Conservation (phyloP, 2,329 filamentous ascomycete genomes). For the Colletotrichum noveboracense region DNA sequence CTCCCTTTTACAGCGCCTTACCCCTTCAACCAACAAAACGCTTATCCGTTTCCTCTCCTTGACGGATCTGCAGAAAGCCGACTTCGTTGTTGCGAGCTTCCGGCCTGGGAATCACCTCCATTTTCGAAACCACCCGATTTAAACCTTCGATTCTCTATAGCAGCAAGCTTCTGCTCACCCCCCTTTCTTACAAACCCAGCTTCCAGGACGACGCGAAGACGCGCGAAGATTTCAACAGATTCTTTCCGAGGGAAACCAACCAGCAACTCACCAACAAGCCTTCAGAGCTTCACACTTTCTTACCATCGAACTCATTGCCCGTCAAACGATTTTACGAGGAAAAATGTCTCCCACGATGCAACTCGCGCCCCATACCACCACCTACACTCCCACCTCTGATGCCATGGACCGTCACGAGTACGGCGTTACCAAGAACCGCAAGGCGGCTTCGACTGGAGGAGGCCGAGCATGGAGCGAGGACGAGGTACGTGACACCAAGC, state of each 20-base stretch:
- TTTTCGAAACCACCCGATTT: conserved; percentile 2
- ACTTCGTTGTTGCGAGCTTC: conserved; percentile 21
- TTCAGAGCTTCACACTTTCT: conserved; percentile 9
- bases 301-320: conserved; percentile 22
- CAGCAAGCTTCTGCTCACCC: conserved; percentile 17
- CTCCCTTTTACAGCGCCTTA: background rate
- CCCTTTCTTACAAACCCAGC: conserved; percentile 12
- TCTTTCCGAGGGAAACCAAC: background rate
- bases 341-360: conserved; percentile 58
- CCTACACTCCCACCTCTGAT: conserved; percentile 59
- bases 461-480: conserved; percentile 86
- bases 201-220: conserved; percentile 16
- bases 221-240: conserved; percentile 1
- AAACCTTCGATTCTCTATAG: conserved; percentile 13
- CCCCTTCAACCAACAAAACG: background rate
- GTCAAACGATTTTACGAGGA: conserved; percentile 30
- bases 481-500: conserved; percentile 62
- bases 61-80: conserved; percentile 20
- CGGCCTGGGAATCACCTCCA: conserved; percentile 10
- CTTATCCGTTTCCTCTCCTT: conserved; percentile 17
- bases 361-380: conserved; percentile 46
- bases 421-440: conserved; percentile 69
- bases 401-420: conserved; percentile 63
- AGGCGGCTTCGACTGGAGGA: conserved; percentile 73
- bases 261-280: background rate